Evolutionary conservation across 768 basidiomycete genomes (phyloP).

Genomic region (Russula olivacea): DNA sequence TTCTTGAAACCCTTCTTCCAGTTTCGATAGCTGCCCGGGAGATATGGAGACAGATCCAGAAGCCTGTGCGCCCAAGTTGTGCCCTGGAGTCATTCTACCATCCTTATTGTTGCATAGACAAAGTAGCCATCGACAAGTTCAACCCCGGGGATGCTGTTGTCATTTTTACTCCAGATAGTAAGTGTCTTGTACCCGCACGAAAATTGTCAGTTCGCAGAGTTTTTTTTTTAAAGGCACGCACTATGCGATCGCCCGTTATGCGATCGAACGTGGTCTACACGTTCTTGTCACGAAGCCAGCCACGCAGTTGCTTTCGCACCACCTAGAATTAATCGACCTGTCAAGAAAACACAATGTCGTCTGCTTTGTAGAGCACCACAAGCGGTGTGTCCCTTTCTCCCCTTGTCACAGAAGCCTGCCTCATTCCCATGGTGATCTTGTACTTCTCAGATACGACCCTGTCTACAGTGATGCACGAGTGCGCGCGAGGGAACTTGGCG

Average conservation of each 20-base stretch:
- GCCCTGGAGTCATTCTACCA: conserved; percentile 2
- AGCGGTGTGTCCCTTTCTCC: conserved; percentile 45
- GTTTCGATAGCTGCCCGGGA: conserved; percentile 78
- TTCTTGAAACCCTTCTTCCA: conserved; percentile 28
- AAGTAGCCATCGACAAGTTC: conserved; percentile 69
- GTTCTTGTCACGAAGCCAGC: conserved; percentile 93
- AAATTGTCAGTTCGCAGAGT: not conserved
- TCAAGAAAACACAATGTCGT: conserved; percentile 76
- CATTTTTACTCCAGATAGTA: conserved; percentile 89
- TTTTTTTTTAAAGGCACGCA: conserved; percentile 57
- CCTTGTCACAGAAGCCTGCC: not conserved
- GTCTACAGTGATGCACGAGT: conserved; percentile 88
- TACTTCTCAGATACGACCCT: conserved; percentile 64
- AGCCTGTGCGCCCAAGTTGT: conserved; percentile 56
- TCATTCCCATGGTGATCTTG: not conserved
- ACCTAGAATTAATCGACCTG: conserved; percentile 67
- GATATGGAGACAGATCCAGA: conserved; percentile 62
- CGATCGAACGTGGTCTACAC: conserved; percentile 78
- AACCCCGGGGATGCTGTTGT: conserved; percentile 83
- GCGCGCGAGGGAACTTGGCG: conserved; percentile 67
- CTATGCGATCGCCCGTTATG: conserved; percentile 77
- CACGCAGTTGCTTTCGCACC: conserved; percentile 78
- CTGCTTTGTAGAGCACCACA: conserved; percentile 94
- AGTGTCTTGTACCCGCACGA: conserved; percentile 28
- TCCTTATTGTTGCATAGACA: conserved; percentile 46